Evolutionary conservation across 495 filamentous ascomycete species (phyloP).

Genomic region (Penicillium maclennaniae): DNA sequence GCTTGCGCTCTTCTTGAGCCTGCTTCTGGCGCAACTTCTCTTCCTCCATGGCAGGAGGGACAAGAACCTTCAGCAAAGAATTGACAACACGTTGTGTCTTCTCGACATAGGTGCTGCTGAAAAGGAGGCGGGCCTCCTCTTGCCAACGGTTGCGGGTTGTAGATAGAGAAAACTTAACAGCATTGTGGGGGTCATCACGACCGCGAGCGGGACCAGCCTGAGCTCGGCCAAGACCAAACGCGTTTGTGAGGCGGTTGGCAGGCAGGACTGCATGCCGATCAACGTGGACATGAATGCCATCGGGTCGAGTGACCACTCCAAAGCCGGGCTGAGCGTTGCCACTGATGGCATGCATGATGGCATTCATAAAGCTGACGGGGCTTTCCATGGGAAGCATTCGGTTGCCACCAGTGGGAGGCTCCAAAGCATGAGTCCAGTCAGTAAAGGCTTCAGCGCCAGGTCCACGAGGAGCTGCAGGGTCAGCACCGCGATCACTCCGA

Average conservation of each 20-base stretch:
- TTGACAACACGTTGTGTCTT: slow-evolving; percentile 68
- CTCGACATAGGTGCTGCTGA: slow-evolving; percentile 62
- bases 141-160: slow-evolving; percentile 76
- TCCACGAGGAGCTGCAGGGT: slow-evolving; percentile 30
- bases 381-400: slow-evolving; percentile 53
- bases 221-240: slow-evolving; percentile 50
- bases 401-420: slow-evolving; percentile 42
- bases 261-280: slow-evolving; percentile 48
- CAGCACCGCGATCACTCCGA: slow-evolving; percentile 38
- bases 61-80: slow-evolving; percentile 67
- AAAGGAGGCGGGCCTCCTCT: slow-evolving; percentile 85
- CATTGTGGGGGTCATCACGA: slow-evolving; percentile 58
- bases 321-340: slow-evolving; percentile 47
- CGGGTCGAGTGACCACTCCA: slow-evolving; percentile 53
- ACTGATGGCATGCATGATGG: slow-evolving; percentile 56
- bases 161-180: slow-evolving; percentile 66
- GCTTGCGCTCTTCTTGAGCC: slow-evolving; percentile 46
- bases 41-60: slow-evolving; percentile 78
- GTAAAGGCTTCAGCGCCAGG: slow-evolving; percentile 35
- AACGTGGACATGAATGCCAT: slow-evolving; percentile 57
- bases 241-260: slow-evolving; percentile 50
- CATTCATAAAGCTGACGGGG: slow-evolving; percentile 60
- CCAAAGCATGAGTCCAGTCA: slow-evolving; percentile 57
- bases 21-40: slow-evolving; percentile 60
- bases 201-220: slow-evolving; percentile 41